Evolutionary conservation across 139 green algal genomes (phyloP).

Genomic region (Pseudopediastrum boryanum): DNA sequence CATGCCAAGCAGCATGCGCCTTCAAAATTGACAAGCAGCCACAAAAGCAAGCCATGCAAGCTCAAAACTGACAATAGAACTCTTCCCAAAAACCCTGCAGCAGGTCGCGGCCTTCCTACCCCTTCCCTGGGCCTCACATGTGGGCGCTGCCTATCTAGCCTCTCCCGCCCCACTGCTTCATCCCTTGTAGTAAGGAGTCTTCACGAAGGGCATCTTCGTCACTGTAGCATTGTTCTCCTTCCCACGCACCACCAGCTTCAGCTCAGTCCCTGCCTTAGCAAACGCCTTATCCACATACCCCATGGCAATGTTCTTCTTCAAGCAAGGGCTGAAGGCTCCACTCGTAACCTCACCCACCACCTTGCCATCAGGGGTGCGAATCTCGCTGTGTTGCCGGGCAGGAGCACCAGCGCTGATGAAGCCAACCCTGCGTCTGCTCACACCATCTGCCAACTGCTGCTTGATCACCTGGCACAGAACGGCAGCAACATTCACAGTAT

Average conservation of each 20-base stretch:
- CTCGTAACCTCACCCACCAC: conserved; percentile 90
- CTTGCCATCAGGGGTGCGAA: conserved; percentile 78
- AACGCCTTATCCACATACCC: conserved; percentile 94
- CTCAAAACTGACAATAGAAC: no score
- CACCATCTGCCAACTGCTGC: conserved; percentile 91
- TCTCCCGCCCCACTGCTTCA: neutral
- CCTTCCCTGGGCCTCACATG: no score
- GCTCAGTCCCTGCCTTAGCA: conserved; percentile 91
- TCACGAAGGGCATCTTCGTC: conserved; percentile 99
- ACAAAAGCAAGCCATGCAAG: no score
- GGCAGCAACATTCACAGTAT: neutral
- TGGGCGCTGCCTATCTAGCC: neutral
- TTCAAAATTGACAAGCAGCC: no score
- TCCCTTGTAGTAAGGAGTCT: conserved; percentile 90
- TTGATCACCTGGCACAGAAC: conserved; percentile 77
- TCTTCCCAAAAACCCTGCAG: no score
- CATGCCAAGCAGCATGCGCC: no score
- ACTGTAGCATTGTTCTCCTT: conserved; percentile 84
- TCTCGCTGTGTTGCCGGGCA: conserved; percentile 78
- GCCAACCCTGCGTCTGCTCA: conserved; percentile 86
- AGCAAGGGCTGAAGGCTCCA: conserved; percentile 91
- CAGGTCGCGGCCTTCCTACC: no score
- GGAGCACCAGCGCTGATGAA: conserved; percentile 90
- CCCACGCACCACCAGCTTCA: conserved; percentile 95
- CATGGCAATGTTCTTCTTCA: conserved; percentile 99